Base-by-base conservation (phyloP, 2,329 filamentous ascomycete species). In the Esteya vermicola region DNA sequence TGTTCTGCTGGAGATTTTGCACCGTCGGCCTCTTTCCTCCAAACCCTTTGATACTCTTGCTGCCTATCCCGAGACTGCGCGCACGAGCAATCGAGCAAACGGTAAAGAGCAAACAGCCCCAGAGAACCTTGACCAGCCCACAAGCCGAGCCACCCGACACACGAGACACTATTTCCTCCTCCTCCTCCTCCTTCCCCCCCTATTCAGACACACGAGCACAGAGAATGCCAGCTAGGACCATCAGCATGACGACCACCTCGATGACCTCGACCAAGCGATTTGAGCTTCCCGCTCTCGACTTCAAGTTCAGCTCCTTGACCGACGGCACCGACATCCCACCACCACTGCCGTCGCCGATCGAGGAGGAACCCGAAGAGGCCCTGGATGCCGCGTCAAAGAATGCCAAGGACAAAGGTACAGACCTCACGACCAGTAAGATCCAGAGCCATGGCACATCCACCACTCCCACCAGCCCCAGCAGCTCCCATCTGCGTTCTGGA, bases 241-340 rank as follows among this genome's bases (percentile, higher is more conserved):
- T 44, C 34, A 31, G 48, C 27, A 47, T 43, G 34, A 31, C 48
- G 16, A 35, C 38, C 16, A 36, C 30, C 18, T 16, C 36, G 6
- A 36, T 31, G 21, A 8, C 34, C 2, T 4, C 31, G 16, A 6
- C 3, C 36, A 57, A 54, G 44, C 53, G 54, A 19, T 76, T 77
- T 47, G 68, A 75, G 57, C 64, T 77, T 43, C 72, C 72, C 9
- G 65, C 63, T 35, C 63, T 77, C 45, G 60, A 76, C 46, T 64
- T 77, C 58, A 67, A 73, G 48, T 74, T 75, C 49, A 63, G 65
- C 43, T 72, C 66, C 35, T 60, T 77, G 52, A 76, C 72, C 33
- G 72, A 76, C 31, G 72, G 72, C 40, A 77, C 72, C 53, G 52
- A 72, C 51, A 77, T 77, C 47, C 72, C 72, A 33, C 68, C 72